phyloP scores from a whole-genome alignment of 768 basidiomycete genomes.

The Suillus subaureus region DNA sequence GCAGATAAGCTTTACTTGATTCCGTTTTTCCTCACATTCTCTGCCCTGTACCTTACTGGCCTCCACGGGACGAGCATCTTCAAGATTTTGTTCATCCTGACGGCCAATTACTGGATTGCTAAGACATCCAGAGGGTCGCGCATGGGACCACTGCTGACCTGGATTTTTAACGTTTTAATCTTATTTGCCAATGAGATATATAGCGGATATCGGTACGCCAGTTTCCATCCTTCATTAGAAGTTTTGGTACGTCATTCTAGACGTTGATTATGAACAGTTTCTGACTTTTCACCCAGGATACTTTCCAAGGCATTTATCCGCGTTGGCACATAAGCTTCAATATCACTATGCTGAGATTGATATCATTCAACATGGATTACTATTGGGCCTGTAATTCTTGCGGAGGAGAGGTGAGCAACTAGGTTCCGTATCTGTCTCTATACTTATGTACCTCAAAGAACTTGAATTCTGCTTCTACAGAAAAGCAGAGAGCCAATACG shows the following conservation, averaged over 20 bases:
- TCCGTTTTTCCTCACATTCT: conserved; percentile 62
- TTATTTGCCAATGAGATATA: conserved; percentile 78
- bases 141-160: conserved; percentile 57
- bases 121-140: conserved; percentile 45
- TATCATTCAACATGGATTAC: conserved; percentile 93
- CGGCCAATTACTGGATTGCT: conserved; percentile 67
- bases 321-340: conserved; percentile 96
- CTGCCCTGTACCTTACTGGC: conserved; percentile 62
- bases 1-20: conserved; percentile 42
- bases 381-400: conserved; percentile 71
- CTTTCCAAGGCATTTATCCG: conserved; percentile 74
- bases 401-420: conserved; percentile 44
- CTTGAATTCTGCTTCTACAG: conserved; percentile 39
- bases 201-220: conserved; percentile 71
- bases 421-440: neutral
- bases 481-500: conserved; percentile 61
- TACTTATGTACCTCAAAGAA: conserved; percentile 15
- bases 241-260: conserved; percentile 54
- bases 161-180: conserved; percentile 75
- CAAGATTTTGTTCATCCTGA: conserved; percentile 77
- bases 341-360: conserved; percentile 90
- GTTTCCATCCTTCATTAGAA: conserved; percentile 54
- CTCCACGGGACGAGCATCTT: conserved; percentile 82
- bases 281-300: conserved; percentile 48
- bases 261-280: conserved; percentile 4